These are phyloP conservation scores for Alternaria brassicicola DNA, from an alignment of 2,329 filamentous ascomycete genomes.

Conservation along the genomic window DNA sequence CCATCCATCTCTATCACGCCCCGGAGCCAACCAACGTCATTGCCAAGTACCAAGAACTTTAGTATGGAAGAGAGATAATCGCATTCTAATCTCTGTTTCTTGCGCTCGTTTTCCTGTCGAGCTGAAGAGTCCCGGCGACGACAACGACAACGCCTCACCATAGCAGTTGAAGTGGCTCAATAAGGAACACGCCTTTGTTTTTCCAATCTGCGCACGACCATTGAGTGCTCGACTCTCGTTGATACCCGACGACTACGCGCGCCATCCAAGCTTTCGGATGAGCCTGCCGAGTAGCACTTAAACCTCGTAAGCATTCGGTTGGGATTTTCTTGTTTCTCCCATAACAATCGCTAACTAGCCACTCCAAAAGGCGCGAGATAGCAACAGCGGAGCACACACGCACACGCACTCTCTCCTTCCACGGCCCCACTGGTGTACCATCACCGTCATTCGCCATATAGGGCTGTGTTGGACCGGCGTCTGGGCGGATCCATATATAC, in stretches of 20 bases:
- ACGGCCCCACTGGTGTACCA: constrained; percentile 9
- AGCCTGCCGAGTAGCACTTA: constrained; percentile 6
- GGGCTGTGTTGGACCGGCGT: constrained; percentile 52
- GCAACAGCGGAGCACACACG: not conserved
- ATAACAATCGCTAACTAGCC: not conserved
- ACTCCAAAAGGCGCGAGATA: not conserved
- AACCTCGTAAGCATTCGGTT: constrained; percentile 6
- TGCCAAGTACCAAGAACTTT: constrained; percentile 17
- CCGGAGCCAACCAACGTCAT: constrained; percentile 11
- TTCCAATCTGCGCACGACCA: not conserved
- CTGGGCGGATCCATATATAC: constrained; percentile 56
- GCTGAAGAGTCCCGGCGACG: not conserved
- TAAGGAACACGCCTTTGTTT: not conserved
- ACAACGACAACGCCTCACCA: not conserved
- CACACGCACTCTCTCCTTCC: constrained; percentile 13
- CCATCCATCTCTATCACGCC: not conserved
- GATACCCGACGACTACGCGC: constrained; percentile 5
- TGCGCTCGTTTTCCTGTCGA: not conserved
- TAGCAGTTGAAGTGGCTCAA: not conserved
- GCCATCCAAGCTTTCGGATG: constrained; percentile 14
- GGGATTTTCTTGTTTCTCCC: constrained; percentile 6
- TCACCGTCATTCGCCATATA: constrained; percentile 26
- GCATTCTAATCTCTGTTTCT: constrained; percentile 6
- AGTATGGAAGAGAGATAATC: constrained; percentile 9
- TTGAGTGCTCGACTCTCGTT: not conserved